A percentile compares a stretch with the other conserved stretches of the same genome.
Evolutionary conservation across 352 stramenopile genomes (phyloP).

Genomic region (Pythium phragmitis): DNA sequence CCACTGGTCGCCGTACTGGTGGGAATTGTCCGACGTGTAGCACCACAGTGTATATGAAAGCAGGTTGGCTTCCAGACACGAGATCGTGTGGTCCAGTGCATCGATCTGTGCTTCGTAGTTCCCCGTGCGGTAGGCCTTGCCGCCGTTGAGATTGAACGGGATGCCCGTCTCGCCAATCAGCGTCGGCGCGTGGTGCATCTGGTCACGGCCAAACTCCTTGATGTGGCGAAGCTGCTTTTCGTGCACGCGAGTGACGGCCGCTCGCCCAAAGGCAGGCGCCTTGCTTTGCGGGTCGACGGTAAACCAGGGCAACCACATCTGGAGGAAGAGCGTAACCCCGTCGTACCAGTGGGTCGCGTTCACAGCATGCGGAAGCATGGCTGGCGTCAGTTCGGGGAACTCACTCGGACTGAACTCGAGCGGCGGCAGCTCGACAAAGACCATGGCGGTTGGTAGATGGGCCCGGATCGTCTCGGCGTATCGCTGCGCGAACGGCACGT

Average conservation of each 20-base stretch:
- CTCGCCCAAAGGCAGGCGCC: slow-evolving; percentile 58
- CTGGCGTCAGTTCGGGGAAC: slow-evolving; percentile 66
- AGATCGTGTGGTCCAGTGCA: slow-evolving; percentile 76
- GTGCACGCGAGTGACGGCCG: slow-evolving; percentile 60
- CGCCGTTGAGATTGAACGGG: slow-evolving; percentile 67
- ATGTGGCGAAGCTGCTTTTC: slow-evolving; percentile 59
- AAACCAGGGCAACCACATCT: slow-evolving; percentile 67
- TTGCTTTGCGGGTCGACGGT: slow-evolving; percentile 68
- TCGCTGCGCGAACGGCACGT: slow-evolving; percentile 75
- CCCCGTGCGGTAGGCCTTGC: slow-evolving; percentile 38
- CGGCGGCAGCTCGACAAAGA: slow-evolving; percentile 82
- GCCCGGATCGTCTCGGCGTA: slow-evolving; percentile 58
- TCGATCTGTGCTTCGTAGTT: slow-evolving; percentile 54
- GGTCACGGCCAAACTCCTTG: slow-evolving; percentile 43
- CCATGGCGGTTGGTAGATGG: slow-evolving; percentile 55
- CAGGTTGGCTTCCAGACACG: slow-evolving; percentile 66
- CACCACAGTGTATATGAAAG: slow-evolving; percentile 90
- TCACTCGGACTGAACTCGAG: slow-evolving; percentile 67
- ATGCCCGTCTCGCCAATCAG: slow-evolving; percentile 75
- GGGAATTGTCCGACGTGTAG: slow-evolving; percentile 82
- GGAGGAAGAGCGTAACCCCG: slow-evolving; percentile 84
- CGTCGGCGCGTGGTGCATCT: slow-evolving; percentile 62
- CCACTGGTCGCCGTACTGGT: slow-evolving; percentile 80
- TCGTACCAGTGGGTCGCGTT: slow-evolving; percentile 92
- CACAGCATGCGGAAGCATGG: slow-evolving; percentile 58